Conservation (phyloP, 2,329 filamentous ascomycete genomes). For the Talaromyces sp. region DNA sequence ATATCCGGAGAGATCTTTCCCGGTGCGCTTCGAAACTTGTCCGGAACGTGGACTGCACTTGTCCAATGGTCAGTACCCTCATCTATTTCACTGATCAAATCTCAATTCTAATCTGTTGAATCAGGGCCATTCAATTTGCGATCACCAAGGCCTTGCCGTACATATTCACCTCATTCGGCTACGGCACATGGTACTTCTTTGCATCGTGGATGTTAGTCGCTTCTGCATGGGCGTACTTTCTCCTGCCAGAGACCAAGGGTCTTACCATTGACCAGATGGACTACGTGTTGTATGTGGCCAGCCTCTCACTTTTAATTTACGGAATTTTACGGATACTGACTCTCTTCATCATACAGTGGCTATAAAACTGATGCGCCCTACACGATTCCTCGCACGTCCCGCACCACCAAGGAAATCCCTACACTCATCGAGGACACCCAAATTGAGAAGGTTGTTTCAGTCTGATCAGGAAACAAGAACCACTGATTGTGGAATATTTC, state of each 20-base stretch:
- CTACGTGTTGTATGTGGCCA: background rate
- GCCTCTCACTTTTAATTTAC: background rate
- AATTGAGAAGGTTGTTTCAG: background rate
- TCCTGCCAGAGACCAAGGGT: slow-evolving; percentile 24
- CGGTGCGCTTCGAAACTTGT: slow-evolving; percentile 34
- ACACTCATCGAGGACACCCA: background rate
- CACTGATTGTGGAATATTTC: no score
- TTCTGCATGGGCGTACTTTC: slow-evolving; percentile 38
- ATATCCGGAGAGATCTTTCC: slow-evolving; percentile 46
- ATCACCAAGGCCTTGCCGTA: slow-evolving; percentile 41
- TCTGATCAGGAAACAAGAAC: background rate
- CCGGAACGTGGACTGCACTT: background rate
- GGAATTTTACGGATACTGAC: background rate
- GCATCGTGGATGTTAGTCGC: slow-evolving; percentile 36
- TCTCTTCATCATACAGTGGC: background rate
- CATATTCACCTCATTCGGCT: slow-evolving; percentile 42
- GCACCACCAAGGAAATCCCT: background rate
- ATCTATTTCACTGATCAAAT: background rate
- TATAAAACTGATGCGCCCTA: background rate
- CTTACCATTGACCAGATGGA: slow-evolving; percentile 24
- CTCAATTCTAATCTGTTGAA: background rate
- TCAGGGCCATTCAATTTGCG: slow-evolving; percentile 23
- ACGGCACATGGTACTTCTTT: slow-evolving; percentile 43
- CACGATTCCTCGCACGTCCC: background rate
- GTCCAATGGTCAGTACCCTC: background rate